Percentiles rank a stretch among this genome's conserved stretches.
Conservation (phyloP, 257 asterid genomes). For the Gentiana macrophylla region DNA sequence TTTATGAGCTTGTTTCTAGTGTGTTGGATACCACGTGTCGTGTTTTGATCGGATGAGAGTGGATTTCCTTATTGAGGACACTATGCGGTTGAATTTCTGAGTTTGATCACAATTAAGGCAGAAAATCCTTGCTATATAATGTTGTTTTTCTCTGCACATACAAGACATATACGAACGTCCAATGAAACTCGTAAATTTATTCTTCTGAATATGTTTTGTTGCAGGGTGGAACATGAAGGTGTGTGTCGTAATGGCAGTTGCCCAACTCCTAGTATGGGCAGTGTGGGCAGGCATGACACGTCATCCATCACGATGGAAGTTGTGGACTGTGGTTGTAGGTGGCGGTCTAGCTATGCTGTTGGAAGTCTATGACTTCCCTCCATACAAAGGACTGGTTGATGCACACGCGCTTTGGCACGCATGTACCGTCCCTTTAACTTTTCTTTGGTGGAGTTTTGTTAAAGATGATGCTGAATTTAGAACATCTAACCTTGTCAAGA, state of each 20-base stretch:
- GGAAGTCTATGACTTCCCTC: constrained; percentile 53
- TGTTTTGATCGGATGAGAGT: too few species aligned
- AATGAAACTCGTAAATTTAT: too few species aligned
- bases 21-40: too few species aligned
- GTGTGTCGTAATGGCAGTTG: constrained; percentile 34
- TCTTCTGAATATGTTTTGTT: too few species aligned
- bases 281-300: constrained; percentile 47
- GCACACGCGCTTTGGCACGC: constrained; percentile 63
- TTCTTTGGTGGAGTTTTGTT: constrained; percentile 68
- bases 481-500: constrained; percentile 45
- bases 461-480: constrained; percentile 55
- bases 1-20: too few species aligned
- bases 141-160: too few species aligned
- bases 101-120: too few species aligned
- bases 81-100: too few species aligned
- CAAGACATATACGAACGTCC: too few species aligned
- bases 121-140: too few species aligned
- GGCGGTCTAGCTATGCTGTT: constrained; percentile 42
- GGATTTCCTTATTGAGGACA: too few species aligned
- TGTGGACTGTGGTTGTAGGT: constrained; percentile 57
- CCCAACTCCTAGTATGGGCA: constrained; percentile 47
- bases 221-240: constrained; percentile 74
- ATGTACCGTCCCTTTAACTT: constrained; percentile 45
- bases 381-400: constrained; percentile 41
- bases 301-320: constrained; percentile 55